These are phyloP conservation scores for Emmonsiellopsis sp. DNA, from an alignment of 2,329 filamentous ascomycete genomes.

Conservation along the genomic window DNA sequence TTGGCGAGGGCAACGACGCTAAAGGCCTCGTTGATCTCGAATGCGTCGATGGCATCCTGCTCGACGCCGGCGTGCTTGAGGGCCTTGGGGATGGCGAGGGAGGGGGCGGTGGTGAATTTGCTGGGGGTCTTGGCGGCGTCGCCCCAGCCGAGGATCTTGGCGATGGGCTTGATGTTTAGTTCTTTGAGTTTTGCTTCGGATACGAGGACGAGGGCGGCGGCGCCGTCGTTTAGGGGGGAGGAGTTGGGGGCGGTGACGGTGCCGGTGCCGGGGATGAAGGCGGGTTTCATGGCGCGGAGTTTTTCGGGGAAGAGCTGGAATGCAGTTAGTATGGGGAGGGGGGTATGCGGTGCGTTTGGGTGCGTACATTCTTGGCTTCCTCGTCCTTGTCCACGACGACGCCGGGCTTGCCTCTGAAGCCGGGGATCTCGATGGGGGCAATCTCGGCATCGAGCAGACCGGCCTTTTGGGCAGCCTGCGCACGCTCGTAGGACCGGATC, in stretches of 20 bases:
- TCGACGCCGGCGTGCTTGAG: constrained; percentile 85
- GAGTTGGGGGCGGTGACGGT: constrained; percentile 96
- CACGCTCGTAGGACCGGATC: constrained; percentile 89
- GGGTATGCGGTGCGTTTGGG: not conserved
- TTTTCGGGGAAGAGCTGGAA: constrained; percentile 63
- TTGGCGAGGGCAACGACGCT: constrained; percentile 93
- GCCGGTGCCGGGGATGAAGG: constrained; percentile 65
- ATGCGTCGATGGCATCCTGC: constrained; percentile 73
- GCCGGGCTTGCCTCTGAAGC: constrained; percentile 81
- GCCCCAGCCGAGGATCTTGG: constrained; percentile 95
- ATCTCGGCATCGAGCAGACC: constrained; percentile 83
- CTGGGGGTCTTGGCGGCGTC: constrained; percentile 85
- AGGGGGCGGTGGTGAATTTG: constrained; percentile 91
- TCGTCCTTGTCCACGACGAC: constrained; percentile 78
- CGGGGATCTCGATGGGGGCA: constrained; percentile 75
- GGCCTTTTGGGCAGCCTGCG: constrained; percentile 71
- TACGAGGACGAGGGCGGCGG: constrained; percentile 82
- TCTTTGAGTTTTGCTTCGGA: constrained; percentile 92
- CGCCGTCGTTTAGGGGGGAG: constrained; percentile 91
- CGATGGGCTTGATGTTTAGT: constrained; percentile 81
- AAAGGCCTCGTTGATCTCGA: constrained; percentile 99
- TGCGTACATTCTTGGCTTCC: constrained; percentile 77
- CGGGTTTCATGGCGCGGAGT: constrained; percentile 75
- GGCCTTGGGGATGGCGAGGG: constrained; percentile 93
- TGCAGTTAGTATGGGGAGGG: not conserved